These are phyloP conservation scores for Pseudozyma sp. DNA, from an alignment of 1,284 basidiomycete genomes.

Conservation along the genomic window DNA sequence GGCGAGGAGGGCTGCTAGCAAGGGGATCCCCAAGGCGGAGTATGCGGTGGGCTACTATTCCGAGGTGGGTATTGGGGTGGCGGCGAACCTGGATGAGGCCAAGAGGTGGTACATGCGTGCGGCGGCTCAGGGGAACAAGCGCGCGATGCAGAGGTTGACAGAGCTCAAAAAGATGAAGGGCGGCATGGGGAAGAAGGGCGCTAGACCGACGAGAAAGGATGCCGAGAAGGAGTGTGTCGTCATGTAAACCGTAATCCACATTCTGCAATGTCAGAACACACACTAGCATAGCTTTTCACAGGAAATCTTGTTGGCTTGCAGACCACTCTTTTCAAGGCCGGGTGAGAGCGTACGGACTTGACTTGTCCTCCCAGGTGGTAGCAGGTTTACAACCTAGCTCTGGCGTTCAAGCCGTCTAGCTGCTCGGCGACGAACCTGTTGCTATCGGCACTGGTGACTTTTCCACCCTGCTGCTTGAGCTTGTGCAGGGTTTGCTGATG, in stretches of 20 bases:
- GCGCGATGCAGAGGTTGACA: slow-evolving; percentile 92
- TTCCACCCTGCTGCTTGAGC: neutral
- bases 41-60: slow-evolving; percentile 94
- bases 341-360: no score
- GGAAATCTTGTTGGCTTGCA: no score
- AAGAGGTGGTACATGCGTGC: slow-evolving; percentile 97
- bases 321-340: no score
- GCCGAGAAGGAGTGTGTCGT: slow-evolving; percentile 60
- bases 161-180: slow-evolving; percentile 73
- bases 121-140: slow-evolving; percentile 87
- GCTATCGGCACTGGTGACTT: slow-evolving; percentile 30
- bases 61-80: slow-evolving; percentile 96
- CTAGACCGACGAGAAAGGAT: slow-evolving; percentile 58
- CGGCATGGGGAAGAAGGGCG: slow-evolving; percentile 47
- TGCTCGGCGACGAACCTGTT: slow-evolving; percentile 11
- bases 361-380: no score
- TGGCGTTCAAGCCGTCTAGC: neutral
- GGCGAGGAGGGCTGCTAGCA: slow-evolving; percentile 70
- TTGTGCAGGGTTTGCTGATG: slow-evolving; percentile 38
- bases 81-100: slow-evolving; percentile 92
- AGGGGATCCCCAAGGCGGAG: slow-evolving; percentile 71
- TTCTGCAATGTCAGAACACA: no score
- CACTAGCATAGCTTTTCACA: no score
- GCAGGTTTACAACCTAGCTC: slow-evolving; percentile 17
- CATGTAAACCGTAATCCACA: slow-evolving; percentile 12